phyloP scores from a whole-genome alignment of 805 yeast genomes.

The Saccharomycopsis babjevae region DNA sequence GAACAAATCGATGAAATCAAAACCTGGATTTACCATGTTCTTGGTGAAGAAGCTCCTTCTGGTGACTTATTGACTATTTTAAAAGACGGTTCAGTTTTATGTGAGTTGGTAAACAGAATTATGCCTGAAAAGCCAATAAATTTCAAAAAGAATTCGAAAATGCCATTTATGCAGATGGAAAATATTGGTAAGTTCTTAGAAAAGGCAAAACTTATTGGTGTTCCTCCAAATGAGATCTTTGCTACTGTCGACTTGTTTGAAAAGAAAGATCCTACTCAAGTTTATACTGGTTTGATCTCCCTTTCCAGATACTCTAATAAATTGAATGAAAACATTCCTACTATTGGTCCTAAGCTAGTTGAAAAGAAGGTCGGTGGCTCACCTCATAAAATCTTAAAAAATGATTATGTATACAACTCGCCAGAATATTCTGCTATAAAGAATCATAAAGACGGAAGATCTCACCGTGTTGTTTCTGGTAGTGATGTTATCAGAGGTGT shows the following conservation, averaged over 20 bases:
- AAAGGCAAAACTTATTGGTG: conserved; percentile 53
- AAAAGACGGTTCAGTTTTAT: conserved; percentile 52
- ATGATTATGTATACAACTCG: conserved; percentile 17
- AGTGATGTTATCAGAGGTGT: conserved; percentile 18
- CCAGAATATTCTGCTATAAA: conserved; percentile 16
- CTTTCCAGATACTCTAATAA: conserved; percentile 59
- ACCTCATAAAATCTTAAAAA: conserved; percentile 9
- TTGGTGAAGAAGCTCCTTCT: conserved; percentile 26
- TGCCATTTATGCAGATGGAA: conserved; percentile 80
- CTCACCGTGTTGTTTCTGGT: conserved; percentile 16
- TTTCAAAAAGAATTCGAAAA: conserved; percentile 44
- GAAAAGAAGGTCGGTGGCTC: conserved; percentile 15
- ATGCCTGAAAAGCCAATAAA: conserved; percentile 29
- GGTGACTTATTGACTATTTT: conserved; percentile 44
- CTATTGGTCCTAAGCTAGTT: conserved; percentile 50
- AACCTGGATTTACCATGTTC: conserved; percentile 42
- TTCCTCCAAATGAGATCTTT: conserved; percentile 73
- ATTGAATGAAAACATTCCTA: conserved; percentile 39
- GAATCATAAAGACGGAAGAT: conserved; percentile 14
- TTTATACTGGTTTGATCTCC: conserved; percentile 62
- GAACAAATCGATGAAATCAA: conserved; percentile 33
- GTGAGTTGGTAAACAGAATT: conserved; percentile 35
- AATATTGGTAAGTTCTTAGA: conserved; percentile 63
- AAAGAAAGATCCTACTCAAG: conserved; percentile 65
- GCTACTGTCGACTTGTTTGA: conserved; percentile 73